phyloP scores from a whole-genome alignment of 2,329 filamentous ascomycete species.

The Xylaria hypoxylon region DNA sequence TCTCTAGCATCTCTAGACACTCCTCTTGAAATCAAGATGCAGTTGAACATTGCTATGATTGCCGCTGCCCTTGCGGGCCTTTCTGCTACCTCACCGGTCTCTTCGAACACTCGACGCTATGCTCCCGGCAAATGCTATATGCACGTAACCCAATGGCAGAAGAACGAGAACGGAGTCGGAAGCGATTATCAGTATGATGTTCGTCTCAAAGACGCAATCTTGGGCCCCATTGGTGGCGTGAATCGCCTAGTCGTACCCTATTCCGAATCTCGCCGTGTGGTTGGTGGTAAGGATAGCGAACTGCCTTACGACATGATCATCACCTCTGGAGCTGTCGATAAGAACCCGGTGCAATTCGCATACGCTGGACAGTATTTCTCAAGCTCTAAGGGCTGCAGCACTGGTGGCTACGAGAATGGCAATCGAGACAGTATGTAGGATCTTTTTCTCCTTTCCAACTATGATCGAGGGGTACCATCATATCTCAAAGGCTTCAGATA shows the following conservation, averaged over 20 bases:
- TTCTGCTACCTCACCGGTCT: not conserved
- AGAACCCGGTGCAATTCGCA: conserved; percentile 3
- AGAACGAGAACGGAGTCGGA: conserved; percentile 16
- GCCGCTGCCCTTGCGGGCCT: not conserved
- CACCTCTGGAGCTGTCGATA: not conserved
- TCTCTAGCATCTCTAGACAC: too few species aligned
- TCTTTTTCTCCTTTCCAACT: too few species aligned
- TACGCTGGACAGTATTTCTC: not conserved
- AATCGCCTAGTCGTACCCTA: not conserved
- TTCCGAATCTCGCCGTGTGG: too few species aligned
- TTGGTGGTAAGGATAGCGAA: not conserved
- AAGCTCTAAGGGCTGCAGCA: conserved; percentile 10
- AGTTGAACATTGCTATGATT: not conserved
- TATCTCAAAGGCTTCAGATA: too few species aligned
- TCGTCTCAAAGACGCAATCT: not conserved
- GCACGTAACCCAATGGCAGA: conserved; percentile 21
- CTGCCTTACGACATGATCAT: not conserved
- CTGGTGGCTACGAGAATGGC: not conserved
- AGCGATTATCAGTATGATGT: conserved; percentile 12
- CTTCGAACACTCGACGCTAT: not conserved
- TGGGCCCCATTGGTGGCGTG: not conserved
- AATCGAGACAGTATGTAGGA: not conserved
- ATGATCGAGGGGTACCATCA: too few species aligned
- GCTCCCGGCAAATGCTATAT: not conserved
- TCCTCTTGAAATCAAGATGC: not conserved